Percentiles rank a stretch among this genome's conserved stretches.
These are phyloP conservation scores for Fusarium multiceps DNA, from an alignment of 2,329 filamentous ascomycete species.

Conservation along the genomic window DNA sequence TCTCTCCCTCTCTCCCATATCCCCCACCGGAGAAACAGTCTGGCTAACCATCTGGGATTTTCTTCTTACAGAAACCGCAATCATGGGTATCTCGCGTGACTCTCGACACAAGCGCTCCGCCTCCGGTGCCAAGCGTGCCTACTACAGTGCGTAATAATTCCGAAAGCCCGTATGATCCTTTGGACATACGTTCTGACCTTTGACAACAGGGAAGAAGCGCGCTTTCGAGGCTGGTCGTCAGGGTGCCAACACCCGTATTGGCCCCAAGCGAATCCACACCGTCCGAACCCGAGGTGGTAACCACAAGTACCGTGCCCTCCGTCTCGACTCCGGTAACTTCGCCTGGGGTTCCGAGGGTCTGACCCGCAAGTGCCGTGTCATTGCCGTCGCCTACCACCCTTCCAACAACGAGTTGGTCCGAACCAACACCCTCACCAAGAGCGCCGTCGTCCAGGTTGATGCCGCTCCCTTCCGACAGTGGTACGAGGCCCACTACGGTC, in stretches of 20 bases:
- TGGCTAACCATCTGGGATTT: conserved; percentile 39
- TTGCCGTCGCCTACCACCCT: conserved; percentile 97
- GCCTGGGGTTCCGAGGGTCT: conserved; percentile 98
- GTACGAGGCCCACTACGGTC: conserved; percentile 99
- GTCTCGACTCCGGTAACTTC: conserved; percentile 99
- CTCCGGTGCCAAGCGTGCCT: conserved; percentile 96
- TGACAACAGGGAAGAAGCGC: conserved; percentile 86
- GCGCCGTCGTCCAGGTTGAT: conserved; percentile 98
- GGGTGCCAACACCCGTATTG: conserved; percentile 99
- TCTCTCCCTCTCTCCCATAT: conserved; percentile 11
- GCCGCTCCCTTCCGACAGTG: conserved; percentile 99
- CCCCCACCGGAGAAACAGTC: conserved; percentile 7
- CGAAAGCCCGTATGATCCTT: conserved; percentile 74
- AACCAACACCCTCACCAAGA: conserved; percentile 99
- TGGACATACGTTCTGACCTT: conserved; percentile 78
- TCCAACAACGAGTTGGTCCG: conserved; percentile 99
- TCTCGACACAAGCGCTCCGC: conserved; percentile 99
- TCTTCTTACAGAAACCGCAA: conserved; percentile 72
- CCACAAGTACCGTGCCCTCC: conserved; percentile 99
- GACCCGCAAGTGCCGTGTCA: conserved; percentile 99
- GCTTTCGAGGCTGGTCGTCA: conserved; percentile 99
- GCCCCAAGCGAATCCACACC: conserved; percentile 94
- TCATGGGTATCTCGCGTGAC: conserved; percentile 99
- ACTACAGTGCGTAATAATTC: conserved; percentile 78
- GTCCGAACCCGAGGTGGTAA: conserved; percentile 98